Evolutionary conservation across 148 eudicot genomes (phyloP).

Genomic region (Camellia japonica): DNA sequence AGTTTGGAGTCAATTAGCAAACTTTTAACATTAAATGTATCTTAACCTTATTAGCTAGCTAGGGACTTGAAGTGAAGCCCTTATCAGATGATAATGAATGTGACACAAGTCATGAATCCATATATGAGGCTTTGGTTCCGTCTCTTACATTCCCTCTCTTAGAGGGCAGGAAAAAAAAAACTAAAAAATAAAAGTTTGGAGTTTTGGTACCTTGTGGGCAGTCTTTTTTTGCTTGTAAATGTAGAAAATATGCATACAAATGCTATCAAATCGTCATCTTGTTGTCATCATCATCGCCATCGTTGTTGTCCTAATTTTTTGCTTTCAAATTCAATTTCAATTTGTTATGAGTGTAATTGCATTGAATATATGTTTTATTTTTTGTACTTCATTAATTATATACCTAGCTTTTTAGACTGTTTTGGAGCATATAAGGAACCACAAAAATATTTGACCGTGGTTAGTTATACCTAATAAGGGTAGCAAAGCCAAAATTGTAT

Average conservation of each 20-base stretch:
- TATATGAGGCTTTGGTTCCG: conserved; percentile 15
- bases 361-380: background rate
- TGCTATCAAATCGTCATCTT: background rate
- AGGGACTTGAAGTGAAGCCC: conserved; percentile 5
- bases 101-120: background rate
- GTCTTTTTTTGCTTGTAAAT: background rate
- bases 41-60: background rate
- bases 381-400: too few relatives aligned
- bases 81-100: background rate
- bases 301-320: background rate
- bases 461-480: too few relatives aligned
- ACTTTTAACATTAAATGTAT: conserved; percentile 12
- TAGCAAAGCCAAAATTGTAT: too few relatives aligned
- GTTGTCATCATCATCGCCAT: too few relatives aligned
- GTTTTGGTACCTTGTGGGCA: background rate
- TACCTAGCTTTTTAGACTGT: too few relatives aligned
- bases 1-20: conserved; percentile 3
- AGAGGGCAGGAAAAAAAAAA: conserved; percentile 3
- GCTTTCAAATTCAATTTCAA: background rate
- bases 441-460: too few relatives aligned
- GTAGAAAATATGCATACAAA: background rate
- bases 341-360: too few relatives aligned
- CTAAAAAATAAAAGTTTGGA: too few relatives aligned
- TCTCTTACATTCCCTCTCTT: conserved; percentile 21
- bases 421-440: too few relatives aligned